These are phyloP conservation scores for Aspergillus novoparasiticus DNA, from an alignment of 2,329 filamentous ascomycete genomes.

Conservation along the genomic window DNA sequence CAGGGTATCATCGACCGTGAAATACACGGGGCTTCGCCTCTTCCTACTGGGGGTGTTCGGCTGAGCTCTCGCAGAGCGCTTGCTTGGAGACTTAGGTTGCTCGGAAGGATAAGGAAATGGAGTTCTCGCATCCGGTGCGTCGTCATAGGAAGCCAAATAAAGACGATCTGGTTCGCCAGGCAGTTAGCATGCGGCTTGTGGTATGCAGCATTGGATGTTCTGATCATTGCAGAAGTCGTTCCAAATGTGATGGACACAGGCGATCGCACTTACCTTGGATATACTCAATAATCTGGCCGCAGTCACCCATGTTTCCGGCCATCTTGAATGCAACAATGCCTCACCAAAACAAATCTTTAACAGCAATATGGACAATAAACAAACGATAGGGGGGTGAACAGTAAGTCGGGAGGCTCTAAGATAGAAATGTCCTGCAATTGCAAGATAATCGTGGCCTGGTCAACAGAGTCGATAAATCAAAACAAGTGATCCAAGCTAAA, in stretches of 20 bases:
- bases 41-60: slow-evolving; percentile 59
- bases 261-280: slow-evolving; percentile 73
- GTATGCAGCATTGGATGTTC: not conserved
- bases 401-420: slow-evolving; percentile 1
- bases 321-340: slow-evolving; percentile 39
- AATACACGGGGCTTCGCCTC: slow-evolving; percentile 76
- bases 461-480: slow-evolving; percentile 12
- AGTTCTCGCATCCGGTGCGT: slow-evolving; percentile 77
- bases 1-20: slow-evolving; percentile 88
- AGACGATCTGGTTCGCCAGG: slow-evolving; percentile 69
- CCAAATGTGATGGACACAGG: not conserved
- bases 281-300: slow-evolving; percentile 93
- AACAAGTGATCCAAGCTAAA: slow-evolving; percentile 25
- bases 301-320: slow-evolving; percentile 59
- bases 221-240: slow-evolving; percentile 14
- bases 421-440: slow-evolving; percentile 11
- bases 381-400: slow-evolving; percentile 6
- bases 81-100: slow-evolving; percentile 68
- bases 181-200: not conserved
- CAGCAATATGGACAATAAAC: slow-evolving; percentile 15
- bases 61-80: slow-evolving; percentile 69
- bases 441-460: slow-evolving; percentile 16
- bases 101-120: slow-evolving; percentile 77
- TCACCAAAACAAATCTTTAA: slow-evolving; percentile 16
- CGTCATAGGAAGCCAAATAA: slow-evolving; percentile 89